Percentiles rank a stretch among this genome's conserved stretches.
Evolutionary conservation across 139 green algal genomes (phyloP).

Genomic region (Chlamydomonas urium): DNA sequence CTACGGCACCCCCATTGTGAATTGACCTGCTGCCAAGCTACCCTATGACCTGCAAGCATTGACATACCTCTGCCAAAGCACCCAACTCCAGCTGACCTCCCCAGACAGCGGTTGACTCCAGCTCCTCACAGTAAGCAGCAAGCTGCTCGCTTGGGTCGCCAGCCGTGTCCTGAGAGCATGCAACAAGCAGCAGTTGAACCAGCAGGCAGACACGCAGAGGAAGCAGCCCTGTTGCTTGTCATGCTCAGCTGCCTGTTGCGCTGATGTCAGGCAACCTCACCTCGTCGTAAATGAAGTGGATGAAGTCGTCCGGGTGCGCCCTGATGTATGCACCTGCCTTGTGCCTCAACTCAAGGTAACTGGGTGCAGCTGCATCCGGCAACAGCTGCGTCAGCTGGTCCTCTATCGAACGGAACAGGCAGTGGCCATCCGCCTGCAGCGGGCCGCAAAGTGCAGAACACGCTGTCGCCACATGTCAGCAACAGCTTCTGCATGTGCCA

Average conservation of each 20-base stretch:
- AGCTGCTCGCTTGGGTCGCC: constrained; percentile 38
- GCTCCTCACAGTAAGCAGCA: constrained; percentile 68
- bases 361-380: not conserved
- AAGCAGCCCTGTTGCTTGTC: too few species aligned
- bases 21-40: too few species aligned
- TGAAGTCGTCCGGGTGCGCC: constrained; percentile 44
- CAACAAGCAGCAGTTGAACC: too few species aligned
- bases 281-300: constrained; percentile 36
- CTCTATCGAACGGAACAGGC: constrained; percentile 85
- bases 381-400: constrained; percentile 68
- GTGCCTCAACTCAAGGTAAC: constrained; percentile 54
- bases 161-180: constrained; percentile 20
- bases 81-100: constrained; percentile 88
- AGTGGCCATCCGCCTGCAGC: constrained; percentile 90
- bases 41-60: too few species aligned
- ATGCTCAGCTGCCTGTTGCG: too few species aligned
- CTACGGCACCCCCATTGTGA: too few species aligned
- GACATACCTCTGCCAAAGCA: constrained; percentile 18
- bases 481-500: too few species aligned
- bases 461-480: too few species aligned
- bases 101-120: constrained; percentile 80
- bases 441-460: too few species aligned
- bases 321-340: constrained; percentile 74
- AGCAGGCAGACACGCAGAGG: constrained; percentile 6
- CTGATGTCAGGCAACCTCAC: too few species aligned